A percentile compares a stretch with the other conserved stretches of the same genome.
phyloP scores from a whole-genome alignment of 495 filamentous ascomycete genomes.

The Penicillium mononematosum region DNA sequence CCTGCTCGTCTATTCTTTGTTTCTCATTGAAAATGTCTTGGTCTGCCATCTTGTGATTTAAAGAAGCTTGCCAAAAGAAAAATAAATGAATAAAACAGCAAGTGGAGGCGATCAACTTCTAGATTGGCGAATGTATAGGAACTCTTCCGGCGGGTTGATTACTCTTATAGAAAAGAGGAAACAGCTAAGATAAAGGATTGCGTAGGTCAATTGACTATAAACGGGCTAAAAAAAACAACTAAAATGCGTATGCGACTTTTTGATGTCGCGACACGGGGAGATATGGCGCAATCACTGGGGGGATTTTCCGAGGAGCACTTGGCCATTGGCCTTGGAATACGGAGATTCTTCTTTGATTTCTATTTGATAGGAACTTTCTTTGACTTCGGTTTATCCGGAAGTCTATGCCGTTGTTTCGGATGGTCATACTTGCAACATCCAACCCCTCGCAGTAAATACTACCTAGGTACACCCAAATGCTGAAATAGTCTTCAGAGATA shows the following conservation, averaged over 20 bases:
- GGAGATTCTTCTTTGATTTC: no score
- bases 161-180: slow-evolving; percentile 3
- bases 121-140: neutral
- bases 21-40: slow-evolving; percentile 14
- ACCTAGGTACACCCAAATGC: no score
- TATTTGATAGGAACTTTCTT: no score
- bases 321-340: no score
- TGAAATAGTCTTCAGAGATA: neutral
- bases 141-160: neutral
- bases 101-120: neutral
- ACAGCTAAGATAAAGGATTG: neutral
- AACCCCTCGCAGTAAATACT: no score
- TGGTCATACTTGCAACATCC: neutral
- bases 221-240: neutral
- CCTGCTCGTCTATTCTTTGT: slow-evolving; percentile 11
- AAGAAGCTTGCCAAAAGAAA: neutral
- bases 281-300: slow-evolving; percentile 29
- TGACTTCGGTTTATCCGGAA: no score
- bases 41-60: neutral
- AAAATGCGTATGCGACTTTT: neutral
- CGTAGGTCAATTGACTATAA: neutral
- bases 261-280: slow-evolving; percentile 23
- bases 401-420: no score
- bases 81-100: neutral
- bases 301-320: neutral